phyloP scores from a whole-genome alignment of 2,329 filamentous ascomycete genomes.

The Cladophialophora yegresii region DNA sequence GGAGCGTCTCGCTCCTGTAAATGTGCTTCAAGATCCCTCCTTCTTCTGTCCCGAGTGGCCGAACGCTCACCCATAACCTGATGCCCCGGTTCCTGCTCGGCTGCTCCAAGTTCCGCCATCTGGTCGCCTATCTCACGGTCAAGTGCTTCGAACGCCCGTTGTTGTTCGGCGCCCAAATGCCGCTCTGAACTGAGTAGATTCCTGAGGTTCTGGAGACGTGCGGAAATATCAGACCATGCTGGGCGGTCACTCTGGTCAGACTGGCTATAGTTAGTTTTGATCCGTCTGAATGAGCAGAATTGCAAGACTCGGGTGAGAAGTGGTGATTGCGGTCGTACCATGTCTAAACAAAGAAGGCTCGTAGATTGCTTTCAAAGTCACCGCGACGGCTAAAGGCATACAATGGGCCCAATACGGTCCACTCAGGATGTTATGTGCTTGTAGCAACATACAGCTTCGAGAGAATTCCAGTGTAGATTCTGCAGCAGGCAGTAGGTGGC shows the following conservation, averaged over 20 bases:
- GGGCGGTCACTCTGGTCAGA: slow-evolving; percentile 39
- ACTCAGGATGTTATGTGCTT: background rate
- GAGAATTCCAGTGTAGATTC: background rate
- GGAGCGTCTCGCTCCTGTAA: slow-evolving; percentile 21
- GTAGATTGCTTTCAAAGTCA: background rate
- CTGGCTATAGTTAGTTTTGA: slow-evolving; percentile 35
- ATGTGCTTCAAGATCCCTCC: slow-evolving; percentile 28
- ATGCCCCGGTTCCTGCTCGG: slow-evolving; percentile 44
- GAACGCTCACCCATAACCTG: slow-evolving; percentile 32
- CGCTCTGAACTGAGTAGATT: slow-evolving; percentile 45
- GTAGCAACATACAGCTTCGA: background rate
- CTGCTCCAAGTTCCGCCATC: slow-evolving; percentile 42
- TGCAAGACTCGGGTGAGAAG: background rate
- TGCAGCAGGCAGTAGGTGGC: slow-evolving; percentile 7
- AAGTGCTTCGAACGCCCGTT: slow-evolving; percentile 44
- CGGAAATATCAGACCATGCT: slow-evolving; percentile 35
- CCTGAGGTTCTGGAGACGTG: slow-evolving; percentile 44
- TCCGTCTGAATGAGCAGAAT: slow-evolving; percentile 33
- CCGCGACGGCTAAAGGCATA: background rate
- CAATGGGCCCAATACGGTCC: background rate
- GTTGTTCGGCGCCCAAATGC: slow-evolving; percentile 39
- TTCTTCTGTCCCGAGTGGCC: slow-evolving; percentile 29
- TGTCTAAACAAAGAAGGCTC: slow-evolving; percentile 21
- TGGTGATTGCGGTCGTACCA: slow-evolving; percentile 34
- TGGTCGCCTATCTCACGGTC: slow-evolving; percentile 44